Percentiles rank a stretch among this genome's conserved stretches.
phyloP scores from a whole-genome alignment of 2,329 filamentous ascomycete genomes.

The Fusarium solani-melongenae region DNA sequence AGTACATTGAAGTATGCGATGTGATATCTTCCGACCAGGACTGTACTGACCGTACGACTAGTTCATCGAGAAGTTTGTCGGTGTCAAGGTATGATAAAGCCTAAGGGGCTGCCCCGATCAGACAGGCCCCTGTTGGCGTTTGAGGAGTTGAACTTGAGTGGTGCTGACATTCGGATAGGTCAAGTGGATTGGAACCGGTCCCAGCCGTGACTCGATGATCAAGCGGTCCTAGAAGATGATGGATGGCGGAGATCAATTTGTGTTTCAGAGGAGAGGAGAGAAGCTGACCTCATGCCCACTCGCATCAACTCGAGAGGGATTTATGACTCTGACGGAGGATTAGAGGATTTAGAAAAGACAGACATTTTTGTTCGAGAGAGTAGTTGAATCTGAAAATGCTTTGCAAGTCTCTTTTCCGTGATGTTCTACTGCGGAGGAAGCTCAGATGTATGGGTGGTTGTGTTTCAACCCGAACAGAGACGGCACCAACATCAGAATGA shows the following conservation, averaged over 20 bases:
- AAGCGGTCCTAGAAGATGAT: not conserved
- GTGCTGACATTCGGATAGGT: not conserved
- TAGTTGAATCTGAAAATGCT: not conserved
- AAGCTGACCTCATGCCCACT: not conserved
- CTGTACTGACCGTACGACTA: not conserved
- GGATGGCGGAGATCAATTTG: not conserved
- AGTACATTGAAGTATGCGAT: constrained; percentile 59
- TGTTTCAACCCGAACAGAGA: not conserved
- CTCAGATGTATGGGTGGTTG: not conserved
- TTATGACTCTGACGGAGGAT: not conserved
- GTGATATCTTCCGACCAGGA: not conserved
- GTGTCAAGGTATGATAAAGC: not conserved
- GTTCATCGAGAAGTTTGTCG: not conserved
- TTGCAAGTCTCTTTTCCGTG: not conserved
- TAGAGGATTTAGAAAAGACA: not conserved
- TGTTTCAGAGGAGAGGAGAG: not conserved
- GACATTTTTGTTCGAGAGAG: not conserved
- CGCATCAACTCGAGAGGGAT: not conserved
- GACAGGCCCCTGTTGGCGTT: not conserved
- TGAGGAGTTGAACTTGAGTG: not conserved
- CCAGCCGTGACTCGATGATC: not conserved
- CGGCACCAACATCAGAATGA: not conserved
- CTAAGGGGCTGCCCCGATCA: not conserved
- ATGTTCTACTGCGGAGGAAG: not conserved
- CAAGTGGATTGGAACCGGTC: not conserved